Evolutionary conservation across 257 asterid genomes (phyloP), one percentile per base, ranked within the genome.

Genomic region (Solanum virginianum): DNA sequence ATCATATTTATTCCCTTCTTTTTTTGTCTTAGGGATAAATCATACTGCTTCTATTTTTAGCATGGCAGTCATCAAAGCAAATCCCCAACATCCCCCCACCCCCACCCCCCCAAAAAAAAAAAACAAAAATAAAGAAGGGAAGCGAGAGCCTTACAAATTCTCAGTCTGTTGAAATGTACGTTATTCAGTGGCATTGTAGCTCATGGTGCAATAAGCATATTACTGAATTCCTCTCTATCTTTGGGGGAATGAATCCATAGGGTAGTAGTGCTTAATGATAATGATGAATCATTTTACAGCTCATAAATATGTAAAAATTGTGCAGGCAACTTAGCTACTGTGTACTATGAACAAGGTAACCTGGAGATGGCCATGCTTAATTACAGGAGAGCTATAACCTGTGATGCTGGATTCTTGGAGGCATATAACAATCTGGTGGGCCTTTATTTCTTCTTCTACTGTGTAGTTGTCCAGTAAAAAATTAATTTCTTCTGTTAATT

Each of bases 391-490:
- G 99, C 99, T 84, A 95, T 97, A 87, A 90, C 97, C 85, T 95
- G 97, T 87, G 99, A 97, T 87, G 80, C 94, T 87, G 97, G 94
- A 88, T 97, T 90, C 90, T 90, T 97, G 92, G 99, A 97, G 92
- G 99, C 99, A 24, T 97, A 97, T 89, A 97, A 93, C 85, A 97
- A 94, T 89, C 89, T 97, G 98, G 99, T 97, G 85, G 15, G 93
- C 26, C 45, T 82, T 70, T 57, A 84, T 70, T 72, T 84, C 57
- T 9, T 43, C 82, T 75, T 81, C 66, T 55, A 70, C 80, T 79
- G 24, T 65, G 16, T 77, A 51, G 65, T 32, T 10, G 41, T 77
- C 26, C 47, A 9, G 65, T 53, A 77, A 16, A 77, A 53, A 75
- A 2, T 15, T 26, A 26, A 26, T 77, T 51, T 53, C 45, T 77